Evolutionary conservation across 306 rosid genomes (phyloP).

Genomic region (Urtica urens): DNA sequence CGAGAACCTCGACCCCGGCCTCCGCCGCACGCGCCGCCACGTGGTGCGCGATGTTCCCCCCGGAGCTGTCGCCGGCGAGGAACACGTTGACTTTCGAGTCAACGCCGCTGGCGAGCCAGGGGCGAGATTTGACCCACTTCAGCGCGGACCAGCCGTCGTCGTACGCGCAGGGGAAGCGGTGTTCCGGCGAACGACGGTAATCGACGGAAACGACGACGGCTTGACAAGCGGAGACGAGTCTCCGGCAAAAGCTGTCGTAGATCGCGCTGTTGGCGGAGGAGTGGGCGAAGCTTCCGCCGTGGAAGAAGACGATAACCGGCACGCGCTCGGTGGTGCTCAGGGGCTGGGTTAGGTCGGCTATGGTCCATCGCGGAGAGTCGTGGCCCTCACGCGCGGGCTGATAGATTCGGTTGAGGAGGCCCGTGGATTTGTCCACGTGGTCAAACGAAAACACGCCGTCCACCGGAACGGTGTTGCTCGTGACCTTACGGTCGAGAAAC

Average conservation of each 20-base stretch:
- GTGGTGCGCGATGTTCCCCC: conserved; percentile 78
- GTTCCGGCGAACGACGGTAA: conserved; percentile 72
- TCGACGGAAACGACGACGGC: conserved; percentile 81
- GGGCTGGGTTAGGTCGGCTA: conserved; percentile 49
- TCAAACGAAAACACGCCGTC: conserved; percentile 86
- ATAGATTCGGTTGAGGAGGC: conserved; percentile 63
- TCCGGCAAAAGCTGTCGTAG: conserved; percentile 84
- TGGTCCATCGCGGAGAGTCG: conserved; percentile 33
- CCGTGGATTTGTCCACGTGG: conserved; percentile 52
- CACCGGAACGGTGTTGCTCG: conserved; percentile 55
- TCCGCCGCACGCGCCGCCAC: conserved; percentile 60
- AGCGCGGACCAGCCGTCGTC: conserved; percentile 86
- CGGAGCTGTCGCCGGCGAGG: conserved; percentile 83
- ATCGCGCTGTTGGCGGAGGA: conserved; percentile 86
- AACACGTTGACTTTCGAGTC: conserved; percentile 64
- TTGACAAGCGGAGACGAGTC: conserved; percentile 46
- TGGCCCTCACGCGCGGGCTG: conserved; percentile 38
- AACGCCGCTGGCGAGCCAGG: conserved; percentile 75
- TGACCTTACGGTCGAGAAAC: conserved; percentile 77
- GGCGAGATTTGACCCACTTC: conserved; percentile 63
- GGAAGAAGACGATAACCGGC: conserved; percentile 74
- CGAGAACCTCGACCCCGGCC: conserved; percentile 57
- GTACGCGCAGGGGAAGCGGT: conserved; percentile 67
- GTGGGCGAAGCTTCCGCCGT: conserved; percentile 88
- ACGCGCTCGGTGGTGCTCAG: conserved; percentile 48